Evolutionary conservation across 2,329 filamentous ascomycete species (phyloP), one percentile per base, ranked within the genome.

Genomic region (Aspergillus tamarii): DNA sequence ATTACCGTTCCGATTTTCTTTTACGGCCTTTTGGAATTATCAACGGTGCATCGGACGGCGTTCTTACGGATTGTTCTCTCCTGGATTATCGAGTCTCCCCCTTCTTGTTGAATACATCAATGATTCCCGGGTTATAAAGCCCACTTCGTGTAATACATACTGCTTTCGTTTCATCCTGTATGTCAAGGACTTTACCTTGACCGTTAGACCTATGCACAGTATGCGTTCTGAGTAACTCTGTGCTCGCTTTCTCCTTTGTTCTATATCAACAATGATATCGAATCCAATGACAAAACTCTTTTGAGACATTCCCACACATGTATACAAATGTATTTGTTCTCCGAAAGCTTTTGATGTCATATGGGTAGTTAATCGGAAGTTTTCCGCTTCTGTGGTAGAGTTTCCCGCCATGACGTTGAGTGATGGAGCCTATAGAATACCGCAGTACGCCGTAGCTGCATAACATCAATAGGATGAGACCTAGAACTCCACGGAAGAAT

Each of bases 21-120:
- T 56, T 64, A 56, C 58, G 48, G 57, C 59, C 64, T 54, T 61
- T 68, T 61, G 53, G 67, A 66, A 66, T 67, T 75, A 66, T 68
- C 62, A 55, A 64, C 56, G 68, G 71, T 77, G 76, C 76, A 78
- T 78, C 62, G 73, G 71, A 72, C 64, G 77, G 77, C 75, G 77
- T 78, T 76, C 66, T 67, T 64, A 59, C 46, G 64, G 59, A 59
- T 63, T 46, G 56, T 56, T 62, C 48, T 59, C 23, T 63, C 65
- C 52, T 48, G 48, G 53, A 39, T 43, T 53, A 53, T 34, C 39
- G 26, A 23, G 57, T 58, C 64, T 36, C 65, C 62, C 36, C 52
- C 32, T 19, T 55, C 23, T 59, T 68, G 45, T 54, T 58, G 45
- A 57, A 54, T 59, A 65, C 57, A 59, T 54, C 43, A 59, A 62